Evolutionary conservation across 805 yeast species (phyloP).

Genomic region (Candida sithepensis): DNA sequence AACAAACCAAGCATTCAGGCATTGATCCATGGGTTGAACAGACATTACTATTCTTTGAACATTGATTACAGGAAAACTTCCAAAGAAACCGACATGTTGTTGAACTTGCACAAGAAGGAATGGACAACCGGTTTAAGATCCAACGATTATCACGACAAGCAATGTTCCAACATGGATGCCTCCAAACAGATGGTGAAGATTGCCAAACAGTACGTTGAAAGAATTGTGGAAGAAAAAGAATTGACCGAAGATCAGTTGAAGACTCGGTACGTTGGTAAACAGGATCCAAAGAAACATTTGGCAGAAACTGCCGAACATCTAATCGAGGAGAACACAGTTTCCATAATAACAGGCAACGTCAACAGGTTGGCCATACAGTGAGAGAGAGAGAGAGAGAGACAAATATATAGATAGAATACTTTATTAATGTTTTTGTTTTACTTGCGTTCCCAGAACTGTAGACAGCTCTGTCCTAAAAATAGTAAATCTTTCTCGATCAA

Average conservation of each 20-base stretch:
- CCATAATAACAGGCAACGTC: conserved; percentile 83
- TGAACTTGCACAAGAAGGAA: conserved; percentile 88
- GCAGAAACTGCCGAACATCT: conserved; percentile 81
- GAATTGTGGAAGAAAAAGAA: conserved; percentile 91
- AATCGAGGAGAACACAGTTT: conserved; percentile 86
- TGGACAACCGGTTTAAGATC: conserved; percentile 93
- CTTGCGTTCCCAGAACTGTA: conserved; percentile 62
- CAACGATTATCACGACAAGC: conserved; percentile 73
- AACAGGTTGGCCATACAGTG: conserved; percentile 86
- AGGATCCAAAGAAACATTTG: conserved; percentile 97
- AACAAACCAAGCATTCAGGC: conserved; percentile 97
- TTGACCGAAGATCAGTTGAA: conserved; percentile 83
- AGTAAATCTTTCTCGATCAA: conserved; percentile 53
- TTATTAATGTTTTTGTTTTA: too few species aligned
- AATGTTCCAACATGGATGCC: conserved; percentile 67
- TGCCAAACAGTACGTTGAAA: conserved; percentile 82
- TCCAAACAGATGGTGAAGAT: conserved; percentile 81
- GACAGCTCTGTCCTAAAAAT: conserved; percentile 56
- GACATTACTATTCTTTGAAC: conserved; percentile 93
- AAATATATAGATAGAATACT: conserved; percentile 2
- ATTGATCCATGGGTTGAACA: conserved; percentile 91
- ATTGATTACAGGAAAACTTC: conserved; percentile 92
- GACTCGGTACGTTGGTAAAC: conserved; percentile 96
- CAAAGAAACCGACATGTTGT: conserved; percentile 87
- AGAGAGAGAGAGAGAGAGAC: neutral